A percentile compares a stretch with the other conserved stretches of the same genome.
Evolutionary conservation across 257 asterid species (phyloP).

Genomic region (Capsicum chinense): DNA sequence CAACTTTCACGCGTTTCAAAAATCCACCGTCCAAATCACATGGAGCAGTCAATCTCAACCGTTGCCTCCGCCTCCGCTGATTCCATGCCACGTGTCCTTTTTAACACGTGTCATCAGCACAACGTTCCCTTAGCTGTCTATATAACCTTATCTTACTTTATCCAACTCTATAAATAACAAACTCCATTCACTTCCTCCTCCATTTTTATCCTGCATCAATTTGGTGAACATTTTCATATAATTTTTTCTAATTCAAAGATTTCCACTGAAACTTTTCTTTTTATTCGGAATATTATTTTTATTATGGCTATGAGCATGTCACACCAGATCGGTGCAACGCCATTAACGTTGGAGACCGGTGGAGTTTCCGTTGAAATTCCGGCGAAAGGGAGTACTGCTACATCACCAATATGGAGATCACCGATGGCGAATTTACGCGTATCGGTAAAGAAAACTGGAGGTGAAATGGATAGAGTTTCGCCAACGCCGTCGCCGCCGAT

Average conservation of each 20-base stretch:
- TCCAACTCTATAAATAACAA: constrained; percentile 30
- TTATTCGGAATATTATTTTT: background rate
- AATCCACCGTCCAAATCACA: constrained; percentile 70
- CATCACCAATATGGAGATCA: constrained; percentile 66
- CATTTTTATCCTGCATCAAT: constrained; percentile 17
- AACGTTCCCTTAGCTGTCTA: constrained; percentile 31
- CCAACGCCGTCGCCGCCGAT: constrained; percentile 86
- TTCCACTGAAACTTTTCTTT: too few relatives aligned
- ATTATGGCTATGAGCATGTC: constrained; percentile 92
- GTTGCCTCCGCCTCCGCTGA: constrained; percentile 39
- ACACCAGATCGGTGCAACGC: constrained; percentile 72
- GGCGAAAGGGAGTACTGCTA: constrained; percentile 47
- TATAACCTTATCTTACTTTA: constrained; percentile 42
- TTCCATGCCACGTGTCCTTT: constrained; percentile 54
- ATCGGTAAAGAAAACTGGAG: constrained; percentile 43
- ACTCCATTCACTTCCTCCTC: background rate
- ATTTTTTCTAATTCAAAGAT: too few relatives aligned
- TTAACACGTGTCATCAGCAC: constrained; percentile 45
- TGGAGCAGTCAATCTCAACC: constrained; percentile 62
- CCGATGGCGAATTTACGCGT: constrained; percentile 61
- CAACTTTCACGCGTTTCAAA: constrained; percentile 39
- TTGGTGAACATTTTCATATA: background rate
- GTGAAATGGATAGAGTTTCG: constrained; percentile 61
- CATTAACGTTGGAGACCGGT: constrained; percentile 50
- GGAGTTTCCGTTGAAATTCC: constrained; percentile 48